Percentiles rank a stretch among this genome's conserved stretches.
phyloP scores from a whole-genome alignment of 768 basidiomycete species.

The Cystofilobasidium macerans region DNA sequence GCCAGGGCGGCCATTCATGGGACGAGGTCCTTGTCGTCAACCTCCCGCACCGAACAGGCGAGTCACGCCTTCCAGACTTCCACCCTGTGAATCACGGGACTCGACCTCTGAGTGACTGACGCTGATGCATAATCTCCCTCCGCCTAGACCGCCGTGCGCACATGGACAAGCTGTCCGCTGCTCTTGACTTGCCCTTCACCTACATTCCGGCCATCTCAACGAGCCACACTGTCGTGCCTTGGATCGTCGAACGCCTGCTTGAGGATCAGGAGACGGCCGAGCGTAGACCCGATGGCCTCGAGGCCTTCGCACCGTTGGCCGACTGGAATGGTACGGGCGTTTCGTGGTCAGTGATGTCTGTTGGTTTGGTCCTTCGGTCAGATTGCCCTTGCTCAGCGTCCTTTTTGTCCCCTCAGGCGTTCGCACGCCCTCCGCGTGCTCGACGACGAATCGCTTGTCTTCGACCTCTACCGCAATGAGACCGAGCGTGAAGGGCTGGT shows the following conservation, averaged over 20 bases:
- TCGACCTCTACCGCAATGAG: not conserved
- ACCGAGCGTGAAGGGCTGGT: not conserved
- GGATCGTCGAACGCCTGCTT: conserved; percentile 32
- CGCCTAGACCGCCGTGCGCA: conserved; percentile 28
- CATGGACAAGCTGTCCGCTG: conserved; percentile 31
- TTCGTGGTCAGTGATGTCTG: no score
- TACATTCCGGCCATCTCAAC: conserved; percentile 33
- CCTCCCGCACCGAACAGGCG: conserved; percentile 26
- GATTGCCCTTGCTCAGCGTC: no score
- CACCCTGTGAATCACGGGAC: not conserved
- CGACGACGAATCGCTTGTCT: not conserved
- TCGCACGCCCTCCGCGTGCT: not conserved
- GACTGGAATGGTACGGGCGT: no score
- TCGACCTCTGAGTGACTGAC: not conserved
- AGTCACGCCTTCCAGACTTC: not conserved
- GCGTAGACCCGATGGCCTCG: not conserved
- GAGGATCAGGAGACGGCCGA: conserved; percentile 10
- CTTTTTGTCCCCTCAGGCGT: not conserved
- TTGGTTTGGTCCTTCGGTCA: no score
- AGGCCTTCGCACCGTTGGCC: no score
- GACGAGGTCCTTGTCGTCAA: conserved; percentile 33
- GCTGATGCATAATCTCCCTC: not conserved
- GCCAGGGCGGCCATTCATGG: not conserved
- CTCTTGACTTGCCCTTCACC: conserved; percentile 30
- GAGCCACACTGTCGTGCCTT: conserved; percentile 29